A percentile compares a stretch with the other conserved stretches of the same genome.
Evolutionary conservation across 2,329 filamentous ascomycete species (phyloP).

Genomic region (Annulohypoxylon truncatum): DNA sequence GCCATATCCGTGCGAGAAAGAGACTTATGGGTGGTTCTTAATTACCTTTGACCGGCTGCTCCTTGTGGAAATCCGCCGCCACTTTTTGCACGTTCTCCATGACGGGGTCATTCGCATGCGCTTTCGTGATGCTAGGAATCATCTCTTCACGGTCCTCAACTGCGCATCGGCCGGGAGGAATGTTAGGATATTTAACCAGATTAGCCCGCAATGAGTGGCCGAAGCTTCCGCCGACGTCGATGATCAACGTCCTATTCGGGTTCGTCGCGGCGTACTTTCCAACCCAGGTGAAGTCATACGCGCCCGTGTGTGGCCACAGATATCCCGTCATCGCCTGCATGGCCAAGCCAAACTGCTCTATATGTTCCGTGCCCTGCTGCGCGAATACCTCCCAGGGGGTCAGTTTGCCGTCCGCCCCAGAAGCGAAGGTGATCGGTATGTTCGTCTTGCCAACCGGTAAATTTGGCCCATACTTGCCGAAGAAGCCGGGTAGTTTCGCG

Average conservation of each 20-base stretch:
- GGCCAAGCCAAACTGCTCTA: slow-evolving; percentile 44
- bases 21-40: not conserved
- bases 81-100: slow-evolving; percentile 44
- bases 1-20: not conserved
- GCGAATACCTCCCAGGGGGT: slow-evolving; percentile 45
- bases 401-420: slow-evolving; percentile 41
- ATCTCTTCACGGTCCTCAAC: slow-evolving; percentile 50
- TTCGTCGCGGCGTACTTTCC: slow-evolving; percentile 23
- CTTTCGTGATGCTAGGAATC: slow-evolving; percentile 34
- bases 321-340: slow-evolving; percentile 44
- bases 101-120: slow-evolving; percentile 25
- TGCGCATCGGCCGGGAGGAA: slow-evolving; percentile 44
- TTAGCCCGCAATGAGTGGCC: slow-evolving; percentile 48
- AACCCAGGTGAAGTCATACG: slow-evolving; percentile 46
- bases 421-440: slow-evolving; percentile 44
- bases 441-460: slow-evolving; percentile 43
- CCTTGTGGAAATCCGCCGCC: slow-evolving; percentile 47
- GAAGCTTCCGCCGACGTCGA: slow-evolving; percentile 50
- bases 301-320: slow-evolving; percentile 45
- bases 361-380: slow-evolving; percentile 36
- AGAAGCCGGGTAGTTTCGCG: slow-evolving; percentile 43
- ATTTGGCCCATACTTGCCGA: slow-evolving; percentile 45
- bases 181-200: slow-evolving; percentile 35
- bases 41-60: slow-evolving; percentile 48
- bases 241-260: slow-evolving; percentile 41